phyloP scores from a whole-genome alignment of 2,329 filamentous ascomycete species.

The Ophiocordyceps sinensis region DNA sequence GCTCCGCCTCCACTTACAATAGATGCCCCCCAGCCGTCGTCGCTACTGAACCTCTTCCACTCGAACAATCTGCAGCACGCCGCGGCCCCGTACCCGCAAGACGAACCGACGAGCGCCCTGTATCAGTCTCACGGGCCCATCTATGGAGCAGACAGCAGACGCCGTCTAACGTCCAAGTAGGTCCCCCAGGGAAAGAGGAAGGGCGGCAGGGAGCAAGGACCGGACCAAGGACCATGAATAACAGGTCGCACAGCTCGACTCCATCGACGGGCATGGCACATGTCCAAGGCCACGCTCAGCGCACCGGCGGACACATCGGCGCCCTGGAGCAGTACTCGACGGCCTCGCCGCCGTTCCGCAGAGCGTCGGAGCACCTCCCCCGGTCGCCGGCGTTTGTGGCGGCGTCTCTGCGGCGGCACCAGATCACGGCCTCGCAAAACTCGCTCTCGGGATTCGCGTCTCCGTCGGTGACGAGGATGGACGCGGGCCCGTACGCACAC shows the following conservation, averaged over 20 bases:
- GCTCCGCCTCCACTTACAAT: constrained; percentile 36
- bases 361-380: constrained; percentile 31
- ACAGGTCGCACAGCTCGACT: constrained; percentile 24
- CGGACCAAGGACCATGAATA: not conserved
- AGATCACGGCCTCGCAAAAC: constrained; percentile 37
- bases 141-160: constrained; percentile 35
- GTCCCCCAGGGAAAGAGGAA: constrained; percentile 13
- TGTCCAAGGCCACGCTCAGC: constrained; percentile 27
- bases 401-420: constrained; percentile 31
- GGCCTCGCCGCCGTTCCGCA: constrained; percentile 34
- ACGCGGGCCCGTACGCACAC: constrained; percentile 23
- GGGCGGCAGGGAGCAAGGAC: not conserved
- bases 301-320: constrained; percentile 33
- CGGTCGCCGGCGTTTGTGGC: constrained; percentile 37
- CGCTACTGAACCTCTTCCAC: constrained; percentile 37
- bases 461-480: constrained; percentile 34
- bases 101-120: constrained; percentile 34
- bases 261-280: constrained; percentile 43
- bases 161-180: constrained; percentile 41
- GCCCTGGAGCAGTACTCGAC: constrained; percentile 39
- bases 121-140: constrained; percentile 30
- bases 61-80: constrained; percentile 31
- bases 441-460: constrained; percentile 29
- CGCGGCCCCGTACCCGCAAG: constrained; percentile 33
- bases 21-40: constrained; percentile 36